Base-by-base conservation (phyloP, 768 basidiomycete species). In the Boletus bicolor region DNA sequence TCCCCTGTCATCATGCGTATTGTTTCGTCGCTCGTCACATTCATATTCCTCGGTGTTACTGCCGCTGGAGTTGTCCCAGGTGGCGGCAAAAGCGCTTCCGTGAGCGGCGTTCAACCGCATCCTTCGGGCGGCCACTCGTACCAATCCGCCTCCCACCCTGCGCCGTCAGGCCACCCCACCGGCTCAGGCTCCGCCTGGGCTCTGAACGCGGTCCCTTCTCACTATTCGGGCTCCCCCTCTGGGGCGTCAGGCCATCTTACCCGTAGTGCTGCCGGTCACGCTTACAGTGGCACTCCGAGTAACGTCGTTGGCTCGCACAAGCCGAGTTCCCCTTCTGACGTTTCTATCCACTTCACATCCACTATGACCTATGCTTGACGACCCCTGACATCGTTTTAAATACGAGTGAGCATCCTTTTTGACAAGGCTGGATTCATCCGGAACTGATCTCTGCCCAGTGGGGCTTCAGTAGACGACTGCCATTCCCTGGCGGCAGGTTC, bases 1-100 rank as follows among this genome's bases (percentile, higher is more conserved):
- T 34, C n/a, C 9, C 4, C 3, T 24, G 38, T 35, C 57, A 49
- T 37, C 55, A 64, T 64, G 62, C 62, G 50, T 24, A 14, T 57
- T 5, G 5, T 48, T 21, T 36, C 44, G 17, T 41, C 47, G 1
- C 34, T 64, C 10, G n/a, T 50, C 2, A n/a, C 47, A 37, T 54
- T 60, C 21, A 7, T 21, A 1, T 32, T 61, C 35, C 50, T 64
- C 14, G 12, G 55, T 26, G 37, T 35, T 11, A 58, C 44, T 5
- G 36, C 49, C 6, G 63, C 63, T 7, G 53, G 28, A 3, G 45
- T 39, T 21, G 12, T 62, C 38, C 60, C 52, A 24, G 1, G 17
- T 5, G 30, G 24, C 6, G n/a, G 26, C 8, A 38, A n/a, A n/a
- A 35, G 14, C 12, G 4, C 24, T 24, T 8, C 53, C 10, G 1